Conservation (phyloP, 2,329 filamentous ascomycete genomes). For the Penicillium sp. region DNA sequence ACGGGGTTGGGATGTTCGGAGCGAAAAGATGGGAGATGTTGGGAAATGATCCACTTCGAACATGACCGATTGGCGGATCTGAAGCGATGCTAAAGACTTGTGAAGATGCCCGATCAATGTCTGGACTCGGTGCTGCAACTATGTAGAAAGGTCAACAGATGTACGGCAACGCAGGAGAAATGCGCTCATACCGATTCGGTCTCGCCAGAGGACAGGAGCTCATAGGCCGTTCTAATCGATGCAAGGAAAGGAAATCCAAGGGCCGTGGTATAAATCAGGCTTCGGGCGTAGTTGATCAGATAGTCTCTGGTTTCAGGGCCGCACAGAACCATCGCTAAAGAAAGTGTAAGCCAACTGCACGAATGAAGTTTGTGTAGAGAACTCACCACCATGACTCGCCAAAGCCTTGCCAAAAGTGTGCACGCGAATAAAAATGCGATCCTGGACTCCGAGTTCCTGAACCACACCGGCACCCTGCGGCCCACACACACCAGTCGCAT, state of each 20-base stretch:
- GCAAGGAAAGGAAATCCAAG: constrained; percentile 62
- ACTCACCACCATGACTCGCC: constrained; percentile 65
- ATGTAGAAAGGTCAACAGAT: neutral
- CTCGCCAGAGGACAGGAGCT: constrained; percentile 53
- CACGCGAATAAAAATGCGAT: constrained; percentile 50
- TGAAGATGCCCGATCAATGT: constrained; percentile 49
- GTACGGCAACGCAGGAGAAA: neutral
- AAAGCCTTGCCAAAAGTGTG: constrained; percentile 58
- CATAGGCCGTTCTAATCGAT: constrained; percentile 59
- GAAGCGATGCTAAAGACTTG: constrained; percentile 43
- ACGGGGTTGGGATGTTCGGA: constrained; percentile 60
- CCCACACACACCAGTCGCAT: constrained; percentile 54
- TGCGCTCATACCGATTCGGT: constrained; percentile 43
- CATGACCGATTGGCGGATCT: constrained; percentile 24
- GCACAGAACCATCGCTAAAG: constrained; percentile 61
- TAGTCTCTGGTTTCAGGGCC: constrained; percentile 60
- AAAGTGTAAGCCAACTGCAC: neutral
- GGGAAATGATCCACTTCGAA: constrained; percentile 46
- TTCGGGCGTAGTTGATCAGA: constrained; percentile 73
- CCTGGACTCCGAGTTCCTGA: constrained; percentile 50
- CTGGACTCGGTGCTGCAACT: constrained; percentile 50
- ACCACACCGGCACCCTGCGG: constrained; percentile 52
- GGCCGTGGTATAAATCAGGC: constrained; percentile 72
- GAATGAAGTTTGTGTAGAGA: neutral
- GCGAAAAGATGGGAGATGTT: constrained; percentile 63